Conservation (phyloP, 2,329 filamentous ascomycete species). For the Diaporthe caulivora region DNA sequence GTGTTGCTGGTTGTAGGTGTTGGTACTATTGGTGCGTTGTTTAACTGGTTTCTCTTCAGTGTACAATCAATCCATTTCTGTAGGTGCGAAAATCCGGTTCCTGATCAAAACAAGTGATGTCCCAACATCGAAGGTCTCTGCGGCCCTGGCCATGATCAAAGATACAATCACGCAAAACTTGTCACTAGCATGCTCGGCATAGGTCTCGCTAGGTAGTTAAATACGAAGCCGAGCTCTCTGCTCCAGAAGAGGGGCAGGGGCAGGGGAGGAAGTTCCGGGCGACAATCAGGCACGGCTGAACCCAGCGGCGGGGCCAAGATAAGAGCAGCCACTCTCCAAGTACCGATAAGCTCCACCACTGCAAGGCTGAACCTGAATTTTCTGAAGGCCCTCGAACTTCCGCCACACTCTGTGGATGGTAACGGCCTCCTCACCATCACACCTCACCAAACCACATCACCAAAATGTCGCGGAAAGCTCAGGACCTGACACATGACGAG, state of each 20-base stretch:
- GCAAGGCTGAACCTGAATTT: constrained; percentile 39
- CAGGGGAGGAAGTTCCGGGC: neutral
- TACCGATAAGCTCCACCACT: constrained; percentile 21
- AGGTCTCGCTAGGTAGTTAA: neutral
- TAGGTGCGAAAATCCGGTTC: too few relatives aligned
- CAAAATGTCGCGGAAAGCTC: constrained; percentile 38
- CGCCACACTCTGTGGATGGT: neutral
- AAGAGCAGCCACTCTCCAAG: constrained; percentile 18
- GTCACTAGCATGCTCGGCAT: neutral
- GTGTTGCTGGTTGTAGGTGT: too few relatives aligned
- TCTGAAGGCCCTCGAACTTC: constrained; percentile 30
- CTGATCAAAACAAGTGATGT: neutral
- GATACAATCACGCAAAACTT: neutral
- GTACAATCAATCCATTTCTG: too few relatives aligned
- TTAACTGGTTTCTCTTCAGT: too few relatives aligned
- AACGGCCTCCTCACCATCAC: neutral
- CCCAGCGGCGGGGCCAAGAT: constrained; percentile 12
- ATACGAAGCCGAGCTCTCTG: neutral
- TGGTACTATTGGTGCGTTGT: too few relatives aligned
- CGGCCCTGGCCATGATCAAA: neutral
- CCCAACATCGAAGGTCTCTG: neutral
- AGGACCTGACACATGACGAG: constrained; percentile 41
- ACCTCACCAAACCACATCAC: neutral
- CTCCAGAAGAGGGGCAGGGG: too few relatives aligned
- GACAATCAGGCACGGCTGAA: constrained; percentile 27